phyloP scores from a whole-genome alignment of 305 asterid genomes.

The Ajuga reptans region DNA sequence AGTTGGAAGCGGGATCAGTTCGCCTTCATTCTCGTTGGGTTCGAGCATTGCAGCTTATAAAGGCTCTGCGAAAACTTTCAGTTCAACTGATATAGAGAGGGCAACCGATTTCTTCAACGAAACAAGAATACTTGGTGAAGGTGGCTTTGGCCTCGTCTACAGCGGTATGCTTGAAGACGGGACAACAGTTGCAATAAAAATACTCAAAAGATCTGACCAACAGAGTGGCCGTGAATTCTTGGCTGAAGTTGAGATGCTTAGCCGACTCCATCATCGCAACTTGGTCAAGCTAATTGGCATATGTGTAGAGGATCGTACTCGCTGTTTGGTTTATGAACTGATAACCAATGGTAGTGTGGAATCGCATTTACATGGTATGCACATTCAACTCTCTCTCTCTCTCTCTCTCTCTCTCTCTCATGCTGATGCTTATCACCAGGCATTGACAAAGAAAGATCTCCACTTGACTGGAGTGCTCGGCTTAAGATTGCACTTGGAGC shows the following conservation, averaged over 20 bases:
- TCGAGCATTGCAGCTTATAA: constrained; percentile 78
- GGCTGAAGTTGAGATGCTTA: constrained; percentile 98
- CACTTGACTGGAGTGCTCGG: constrained; percentile 84
- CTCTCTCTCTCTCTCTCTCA: not conserved
- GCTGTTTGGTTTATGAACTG: constrained; percentile 82
- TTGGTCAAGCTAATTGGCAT: constrained; percentile 88
- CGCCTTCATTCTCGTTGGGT: constrained; percentile 61
- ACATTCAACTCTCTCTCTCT: not conserved
- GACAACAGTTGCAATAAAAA: constrained; percentile 66
- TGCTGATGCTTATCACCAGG: constrained; percentile 39
- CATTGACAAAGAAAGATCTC: constrained; percentile 56
- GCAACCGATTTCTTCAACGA: constrained; percentile 83
- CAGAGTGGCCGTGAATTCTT: constrained; percentile 88
- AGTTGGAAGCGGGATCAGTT: constrained; percentile 55
- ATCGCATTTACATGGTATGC: constrained; percentile 85
- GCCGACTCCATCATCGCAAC: constrained; percentile 94
- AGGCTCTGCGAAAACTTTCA: constrained; percentile 72
- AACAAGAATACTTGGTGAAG: constrained; percentile 78
- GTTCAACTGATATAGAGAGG: constrained; percentile 55
- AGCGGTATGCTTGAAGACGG: constrained; percentile 78
- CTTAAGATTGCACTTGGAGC: constrained; percentile 94
- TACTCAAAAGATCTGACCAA: constrained; percentile 84
- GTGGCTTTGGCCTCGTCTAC: constrained; percentile 92
- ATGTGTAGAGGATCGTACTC: constrained; percentile 75
- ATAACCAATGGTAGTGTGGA: constrained; percentile 88